phyloP scores from a whole-genome alignment of 2,329 filamentous ascomycete genomes.

The Penicillium sp. region DNA sequence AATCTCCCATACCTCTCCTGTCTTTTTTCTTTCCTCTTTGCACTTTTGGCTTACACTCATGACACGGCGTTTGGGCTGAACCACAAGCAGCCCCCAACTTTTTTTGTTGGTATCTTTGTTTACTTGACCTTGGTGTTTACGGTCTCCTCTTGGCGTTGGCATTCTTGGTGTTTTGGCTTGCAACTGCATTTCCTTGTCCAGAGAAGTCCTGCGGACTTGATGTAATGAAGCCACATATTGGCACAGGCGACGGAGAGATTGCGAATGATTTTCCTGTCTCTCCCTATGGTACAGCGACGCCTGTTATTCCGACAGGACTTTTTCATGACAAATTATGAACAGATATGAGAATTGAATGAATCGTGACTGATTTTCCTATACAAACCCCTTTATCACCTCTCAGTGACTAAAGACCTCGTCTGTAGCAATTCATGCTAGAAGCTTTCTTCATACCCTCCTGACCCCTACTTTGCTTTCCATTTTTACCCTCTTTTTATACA shows the following conservation, averaged over 20 bases:
- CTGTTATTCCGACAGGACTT: constrained; percentile 21
- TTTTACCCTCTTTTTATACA: neutral
- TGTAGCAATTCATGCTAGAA: no score
- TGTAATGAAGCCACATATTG: constrained; percentile 24
- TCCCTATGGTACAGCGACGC: constrained; percentile 21
- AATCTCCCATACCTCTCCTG: constrained; percentile 15
- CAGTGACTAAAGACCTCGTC: no score
- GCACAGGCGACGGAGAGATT: constrained; percentile 18
- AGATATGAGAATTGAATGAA: constrained; percentile 28
- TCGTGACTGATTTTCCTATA: neutral
- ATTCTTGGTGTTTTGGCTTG: constrained; percentile 23
- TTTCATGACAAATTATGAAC: constrained; percentile 25
- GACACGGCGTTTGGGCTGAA: constrained; percentile 23
- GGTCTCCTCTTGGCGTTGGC: constrained; percentile 22
- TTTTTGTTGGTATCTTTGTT: constrained; percentile 11
- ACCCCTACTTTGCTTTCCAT: no score
- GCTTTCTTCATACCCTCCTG: no score
- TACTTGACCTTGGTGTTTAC: constrained; percentile 15
- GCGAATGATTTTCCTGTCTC: constrained; percentile 5
- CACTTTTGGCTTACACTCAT: constrained; percentile 23
- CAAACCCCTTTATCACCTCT: neutral
- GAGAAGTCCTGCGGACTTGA: constrained; percentile 19
- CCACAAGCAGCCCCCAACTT: constrained; percentile 5
- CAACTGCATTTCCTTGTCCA: constrained; percentile 16
- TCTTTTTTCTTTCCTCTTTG: constrained; percentile 13